Base-by-base conservation (phyloP, 768 basidiomycete genomes). In the Lactarius deliciosus region DNA sequence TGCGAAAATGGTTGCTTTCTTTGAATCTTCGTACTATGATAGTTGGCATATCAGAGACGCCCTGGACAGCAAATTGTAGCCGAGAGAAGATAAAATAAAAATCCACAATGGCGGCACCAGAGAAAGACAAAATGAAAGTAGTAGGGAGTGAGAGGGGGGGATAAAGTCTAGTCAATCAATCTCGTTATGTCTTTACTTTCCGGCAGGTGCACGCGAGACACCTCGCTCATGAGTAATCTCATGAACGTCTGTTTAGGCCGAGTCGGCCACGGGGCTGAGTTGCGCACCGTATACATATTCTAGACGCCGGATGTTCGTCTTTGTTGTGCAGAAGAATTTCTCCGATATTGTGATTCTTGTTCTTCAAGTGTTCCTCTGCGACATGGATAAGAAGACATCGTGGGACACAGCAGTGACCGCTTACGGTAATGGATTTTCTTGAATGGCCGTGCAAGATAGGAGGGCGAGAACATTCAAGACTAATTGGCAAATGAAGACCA, bases 401-500 rank as follows among this genome's bases (percentile, higher is more conserved):
- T 15, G 50, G 54, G 34, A 22, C 20, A 36, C 10, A 8, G 25
- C 55, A 47, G 34, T 28, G 11, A 22, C 60, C 61, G 73, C 79
- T 66, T 69, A 79, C 79, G 89, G 86, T 73, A 90, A 75, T 38
- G 81, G 77, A 73, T 86, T 87, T 74, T 91, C 91, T 77, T 91
- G 84, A 59, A 95, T 91, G 8, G 90, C 88, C 69, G 92, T 72
- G 74, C 85, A 87, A 54, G 84, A 81, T 66, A 94, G 77, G 74
- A 93, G 84, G 47, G 83, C 82, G 65, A 91, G 73, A 73, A 91
- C 69, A 69, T 87, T 88, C 69, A 89, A 78, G 36, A 82, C 87
- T 61, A 83, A 80, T 73, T 94, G 92, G 73, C 86, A 88, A 65
- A 92, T 86, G 80, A 95, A 96, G 66, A 93, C 91, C 70, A 86